Evolutionary conservation across 1,139 yeast genomes (phyloP), one percentile per base, ranked within the genome.

Genomic region (Tardiomyces depauwii): DNA sequence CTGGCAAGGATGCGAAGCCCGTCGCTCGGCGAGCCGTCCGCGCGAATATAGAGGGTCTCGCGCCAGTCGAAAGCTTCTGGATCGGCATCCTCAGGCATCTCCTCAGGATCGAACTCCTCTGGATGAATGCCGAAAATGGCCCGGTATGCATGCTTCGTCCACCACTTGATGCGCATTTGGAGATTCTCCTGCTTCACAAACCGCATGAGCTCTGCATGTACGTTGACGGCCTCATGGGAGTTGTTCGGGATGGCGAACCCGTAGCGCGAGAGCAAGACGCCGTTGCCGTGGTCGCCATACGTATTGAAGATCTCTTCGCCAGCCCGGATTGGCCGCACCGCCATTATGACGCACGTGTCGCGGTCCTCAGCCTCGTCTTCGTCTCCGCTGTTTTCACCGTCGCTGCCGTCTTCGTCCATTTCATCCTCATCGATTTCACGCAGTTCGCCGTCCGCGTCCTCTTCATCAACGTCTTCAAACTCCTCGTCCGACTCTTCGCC

Each of bases 301-400:
- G 91, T 78, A 61, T 84, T 85, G 68, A 78, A 82, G 12, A 87
- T 62, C 57, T 87, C 95, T 14, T 68, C 59, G n/a, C 75, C 74
- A 25, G 66, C 58, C 2, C 57, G 47, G 1, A 84, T 73, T 2
- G 62, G 56, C 5, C 59, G 57, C 13, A 70, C 65, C 73, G 56
- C 68, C 67, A 53, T 67, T 67, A 64, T 61, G 38, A 65, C 69
- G 21, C 69, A 67, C 7, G 61, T 57, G 32, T 60, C 66, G 21
- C 58, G 64, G 2, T 62, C 59, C 3, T 66, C 71, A 2, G 68
- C 66, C 2, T 66, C 70, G 45, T 51, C 54, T 5, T 46, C 65
- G 1, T 56, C 62, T 12, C 55, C 60, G 16, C 56, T 61, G 2
- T 54, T 59, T 11, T 55, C 62, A 5, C 50, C 56, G 1, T 49